These are phyloP conservation scores for Davidsoniella virescens DNA, from an alignment of 2,329 filamentous ascomycete species.

Conservation along the genomic window DNA sequence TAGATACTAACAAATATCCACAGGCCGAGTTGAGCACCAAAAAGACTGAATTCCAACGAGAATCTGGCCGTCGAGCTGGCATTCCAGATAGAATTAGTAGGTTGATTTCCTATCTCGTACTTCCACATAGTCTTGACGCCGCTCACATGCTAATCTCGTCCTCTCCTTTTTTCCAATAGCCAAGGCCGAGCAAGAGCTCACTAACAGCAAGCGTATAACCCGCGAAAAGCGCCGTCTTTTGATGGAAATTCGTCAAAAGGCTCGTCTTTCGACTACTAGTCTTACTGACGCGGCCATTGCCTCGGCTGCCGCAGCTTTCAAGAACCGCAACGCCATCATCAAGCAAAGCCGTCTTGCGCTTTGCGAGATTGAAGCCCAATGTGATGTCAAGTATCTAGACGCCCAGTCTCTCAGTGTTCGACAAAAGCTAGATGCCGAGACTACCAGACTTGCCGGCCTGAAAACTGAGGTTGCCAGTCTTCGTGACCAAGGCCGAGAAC, in stretches of 20 bases:
- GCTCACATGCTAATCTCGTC: background rate
- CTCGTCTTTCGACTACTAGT: conserved; percentile 5
- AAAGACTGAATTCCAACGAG: conserved; percentile 52
- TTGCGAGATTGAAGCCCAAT: conserved; percentile 61
- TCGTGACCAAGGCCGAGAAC: conserved; percentile 22
- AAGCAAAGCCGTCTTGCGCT: conserved; percentile 31
- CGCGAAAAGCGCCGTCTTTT: conserved; percentile 45
- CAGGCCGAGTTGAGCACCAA: conserved; percentile 38
- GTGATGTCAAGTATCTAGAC: conserved; percentile 57
- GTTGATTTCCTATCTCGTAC: conserved; percentile 16
- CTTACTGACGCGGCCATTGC: conserved; percentile 1
- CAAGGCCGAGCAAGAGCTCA: background rate
- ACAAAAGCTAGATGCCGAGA: conserved; percentile 31
- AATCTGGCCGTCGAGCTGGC: conserved; percentile 45
- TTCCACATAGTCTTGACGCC: background rate
- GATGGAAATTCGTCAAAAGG: conserved; percentile 21
- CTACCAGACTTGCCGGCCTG: conserved; percentile 23
- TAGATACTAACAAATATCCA: conserved; percentile 14
- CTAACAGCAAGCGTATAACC: conserved; percentile 23
- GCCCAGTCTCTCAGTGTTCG: conserved; percentile 46
- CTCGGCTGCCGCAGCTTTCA: conserved; percentile 2
- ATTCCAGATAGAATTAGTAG: conserved; percentile 57
- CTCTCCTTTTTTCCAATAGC: background rate
- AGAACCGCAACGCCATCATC: conserved; percentile 6
- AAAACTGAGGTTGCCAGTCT: conserved; percentile 24